These are phyloP conservation scores for Plasmopara halstedii DNA, from an alignment of 352 stramenopile genomes.

Conservation along the genomic window DNA sequence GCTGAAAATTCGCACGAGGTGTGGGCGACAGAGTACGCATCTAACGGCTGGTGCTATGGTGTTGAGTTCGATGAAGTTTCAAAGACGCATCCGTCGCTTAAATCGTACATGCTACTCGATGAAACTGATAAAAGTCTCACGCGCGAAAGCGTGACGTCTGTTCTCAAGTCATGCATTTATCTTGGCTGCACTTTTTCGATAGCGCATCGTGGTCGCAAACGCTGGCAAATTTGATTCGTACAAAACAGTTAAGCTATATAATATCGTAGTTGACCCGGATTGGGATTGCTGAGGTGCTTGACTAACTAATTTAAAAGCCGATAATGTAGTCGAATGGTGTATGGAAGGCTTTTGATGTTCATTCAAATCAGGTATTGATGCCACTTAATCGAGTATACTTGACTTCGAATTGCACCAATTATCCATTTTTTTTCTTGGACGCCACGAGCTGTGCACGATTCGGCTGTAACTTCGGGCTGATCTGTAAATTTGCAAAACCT, in stretches of 20 bases:
- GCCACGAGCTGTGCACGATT: conserved; percentile 18
- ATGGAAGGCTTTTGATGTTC: too few relatives aligned
- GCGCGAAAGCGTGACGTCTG: conserved; percentile 35
- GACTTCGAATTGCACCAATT: conserved; percentile 1
- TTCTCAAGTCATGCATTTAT: conserved; percentile 49
- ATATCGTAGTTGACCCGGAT: too few relatives aligned
- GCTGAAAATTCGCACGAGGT: conserved; percentile 67
- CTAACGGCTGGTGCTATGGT: conserved; percentile 33
- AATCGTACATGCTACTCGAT: conserved; percentile 48
- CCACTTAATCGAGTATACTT: too few relatives aligned
- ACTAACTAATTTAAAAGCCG: too few relatives aligned
- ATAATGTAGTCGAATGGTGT: too few relatives aligned
- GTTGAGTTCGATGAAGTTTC: conserved; percentile 28
- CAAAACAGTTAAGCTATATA: neutral
- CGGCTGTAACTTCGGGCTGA: conserved; percentile 36
- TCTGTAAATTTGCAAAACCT: conserved; percentile 39
- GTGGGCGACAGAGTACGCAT: conserved; percentile 43
- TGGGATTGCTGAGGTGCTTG: too few relatives aligned
- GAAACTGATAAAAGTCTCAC: conserved; percentile 43
- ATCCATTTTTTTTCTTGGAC: conserved; percentile 41
- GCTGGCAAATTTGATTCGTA: neutral
- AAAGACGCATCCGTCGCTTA: conserved; percentile 50
- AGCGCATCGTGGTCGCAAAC: neutral
- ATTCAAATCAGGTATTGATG: too few relatives aligned
- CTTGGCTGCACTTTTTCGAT: conserved; percentile 44